Evolutionary conservation across 306 rosid species (phyloP).

Genomic region (Cucurbita pepo): DNA sequence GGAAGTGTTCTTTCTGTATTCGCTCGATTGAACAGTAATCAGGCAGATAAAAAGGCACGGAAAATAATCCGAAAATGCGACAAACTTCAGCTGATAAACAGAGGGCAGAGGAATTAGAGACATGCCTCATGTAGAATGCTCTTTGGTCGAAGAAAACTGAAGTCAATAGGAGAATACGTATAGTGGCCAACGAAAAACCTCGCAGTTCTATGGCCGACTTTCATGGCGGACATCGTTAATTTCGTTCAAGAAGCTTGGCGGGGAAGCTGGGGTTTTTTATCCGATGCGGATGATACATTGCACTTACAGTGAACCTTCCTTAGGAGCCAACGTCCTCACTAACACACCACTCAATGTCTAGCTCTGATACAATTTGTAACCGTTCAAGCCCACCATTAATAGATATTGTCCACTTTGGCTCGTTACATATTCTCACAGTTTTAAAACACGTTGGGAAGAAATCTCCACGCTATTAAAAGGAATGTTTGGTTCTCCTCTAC

Average conservation of each 20-base stretch:
- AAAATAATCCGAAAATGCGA: neutral
- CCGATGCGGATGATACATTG: neutral
- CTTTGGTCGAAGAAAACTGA: neutral
- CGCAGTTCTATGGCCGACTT: neutral
- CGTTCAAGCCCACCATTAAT: no score
- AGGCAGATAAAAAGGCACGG: neutral
- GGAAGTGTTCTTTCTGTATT: neutral
- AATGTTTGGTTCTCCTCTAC: no score
- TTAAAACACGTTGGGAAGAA: no score
- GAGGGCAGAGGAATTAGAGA: neutral
- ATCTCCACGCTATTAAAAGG: no score
- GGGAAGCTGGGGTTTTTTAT: slow-evolving; percentile 8
- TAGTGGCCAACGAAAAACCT: neutral
- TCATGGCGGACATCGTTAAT: neutral
- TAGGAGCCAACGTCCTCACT: no score
- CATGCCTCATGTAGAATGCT: neutral
- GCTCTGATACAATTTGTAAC: no score
- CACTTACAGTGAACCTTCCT: neutral
- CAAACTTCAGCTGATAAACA: neutral
- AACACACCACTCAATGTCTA: no score
- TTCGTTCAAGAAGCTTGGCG: slow-evolving; percentile 9
- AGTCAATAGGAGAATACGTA: neutral
- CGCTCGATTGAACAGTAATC: neutral
- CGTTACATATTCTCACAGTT: no score
- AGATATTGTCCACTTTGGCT: neutral